phyloP scores from a whole-genome alignment of 495 filamentous ascomycete genomes.

The Filosporella fistucella region DNA sequence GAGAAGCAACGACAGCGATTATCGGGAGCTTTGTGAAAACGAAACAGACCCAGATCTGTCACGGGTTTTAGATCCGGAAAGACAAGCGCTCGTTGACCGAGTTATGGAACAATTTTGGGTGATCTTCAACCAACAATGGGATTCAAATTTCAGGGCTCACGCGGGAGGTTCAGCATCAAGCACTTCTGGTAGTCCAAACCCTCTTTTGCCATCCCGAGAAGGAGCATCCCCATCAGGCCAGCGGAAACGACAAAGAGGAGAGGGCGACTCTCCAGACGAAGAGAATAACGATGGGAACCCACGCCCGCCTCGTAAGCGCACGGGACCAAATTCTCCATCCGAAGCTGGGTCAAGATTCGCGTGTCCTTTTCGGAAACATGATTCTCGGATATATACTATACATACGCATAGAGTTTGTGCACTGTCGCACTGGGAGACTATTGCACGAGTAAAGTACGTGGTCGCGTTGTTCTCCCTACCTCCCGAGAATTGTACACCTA shows the following conservation, averaged over 20 bases:
- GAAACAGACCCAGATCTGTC: too few relatives aligned
- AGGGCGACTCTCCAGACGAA: neutral
- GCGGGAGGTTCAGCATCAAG: neutral
- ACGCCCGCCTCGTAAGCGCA: neutral
- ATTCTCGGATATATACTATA: slow-evolving; percentile 10
- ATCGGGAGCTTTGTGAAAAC: too few relatives aligned
- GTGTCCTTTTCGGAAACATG: slow-evolving; percentile 17
- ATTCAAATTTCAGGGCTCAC: neutral
- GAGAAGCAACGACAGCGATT: too few relatives aligned
- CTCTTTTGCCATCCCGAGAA: too few relatives aligned
- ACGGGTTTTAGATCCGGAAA: neutral
- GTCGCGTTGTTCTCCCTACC: neutral
- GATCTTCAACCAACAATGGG: slow-evolving; percentile 12
- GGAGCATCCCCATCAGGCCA: too few relatives aligned
- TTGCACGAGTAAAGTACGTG: slow-evolving; percentile 15
- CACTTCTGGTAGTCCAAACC: too few relatives aligned
- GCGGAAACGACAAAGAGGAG: slow-evolving; percentile 3
- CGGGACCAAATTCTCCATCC: neutral
- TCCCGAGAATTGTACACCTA: neutral
- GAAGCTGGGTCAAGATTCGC: slow-evolving; percentile 6
- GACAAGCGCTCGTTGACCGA: neutral
- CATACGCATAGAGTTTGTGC: slow-evolving; percentile 5
- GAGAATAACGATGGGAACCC: neutral
- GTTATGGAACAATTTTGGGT: slow-evolving; percentile 18
- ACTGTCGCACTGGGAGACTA: slow-evolving; percentile 1